Percentiles rank a stretch among this genome's conserved stretches.
Conservation (phyloP, 2,329 filamentous ascomycete genomes). For the Xylaria multiplex region DNA sequence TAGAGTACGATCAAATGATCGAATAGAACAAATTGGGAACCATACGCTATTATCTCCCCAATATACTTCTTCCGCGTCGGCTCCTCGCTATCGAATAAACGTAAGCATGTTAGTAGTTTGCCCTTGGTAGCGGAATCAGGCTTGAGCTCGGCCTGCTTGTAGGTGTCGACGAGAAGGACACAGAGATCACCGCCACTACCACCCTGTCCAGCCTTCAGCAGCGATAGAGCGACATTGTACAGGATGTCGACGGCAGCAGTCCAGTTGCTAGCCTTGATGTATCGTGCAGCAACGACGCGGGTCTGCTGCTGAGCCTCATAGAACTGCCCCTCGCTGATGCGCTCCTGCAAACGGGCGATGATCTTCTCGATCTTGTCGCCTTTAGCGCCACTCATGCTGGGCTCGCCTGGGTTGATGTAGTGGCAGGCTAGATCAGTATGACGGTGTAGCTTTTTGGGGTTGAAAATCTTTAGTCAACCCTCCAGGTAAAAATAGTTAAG, state of each 20-base stretch:
- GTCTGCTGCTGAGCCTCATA: constrained; percentile 99
- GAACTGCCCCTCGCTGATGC: constrained; percentile 89
- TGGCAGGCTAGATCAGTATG: not conserved
- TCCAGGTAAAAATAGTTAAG: not conserved
- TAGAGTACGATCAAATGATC: constrained; percentile 2
- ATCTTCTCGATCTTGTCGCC: constrained; percentile 65
- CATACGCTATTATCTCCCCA: constrained; percentile 79
- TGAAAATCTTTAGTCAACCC: not conserved
- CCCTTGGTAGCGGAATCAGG: constrained; percentile 79
- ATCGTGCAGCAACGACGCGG: constrained; percentile 91
- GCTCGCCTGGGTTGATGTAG: constrained; percentile 15
- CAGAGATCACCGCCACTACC: constrained; percentile 92
- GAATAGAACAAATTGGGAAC: constrained; percentile 44
- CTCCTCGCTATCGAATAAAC: constrained; percentile 83
- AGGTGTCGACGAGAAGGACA: constrained; percentile 88
- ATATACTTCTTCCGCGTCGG: constrained; percentile 94
- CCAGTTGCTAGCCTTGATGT: constrained; percentile 90
- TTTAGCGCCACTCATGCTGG: constrained; percentile 47
- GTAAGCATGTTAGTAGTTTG: constrained; percentile 78
- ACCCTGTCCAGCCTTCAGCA: constrained; percentile 91
- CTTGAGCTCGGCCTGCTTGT: constrained; percentile 84
- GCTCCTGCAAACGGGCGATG: constrained; percentile 77
- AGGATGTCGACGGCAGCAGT: constrained; percentile 87
- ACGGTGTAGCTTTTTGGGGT: not conserved
- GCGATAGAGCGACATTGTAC: constrained; percentile 81